phyloP scores from a whole-genome alignment of 2,329 filamentous ascomycete genomes.

The Penicillium psychrosexuale region DNA sequence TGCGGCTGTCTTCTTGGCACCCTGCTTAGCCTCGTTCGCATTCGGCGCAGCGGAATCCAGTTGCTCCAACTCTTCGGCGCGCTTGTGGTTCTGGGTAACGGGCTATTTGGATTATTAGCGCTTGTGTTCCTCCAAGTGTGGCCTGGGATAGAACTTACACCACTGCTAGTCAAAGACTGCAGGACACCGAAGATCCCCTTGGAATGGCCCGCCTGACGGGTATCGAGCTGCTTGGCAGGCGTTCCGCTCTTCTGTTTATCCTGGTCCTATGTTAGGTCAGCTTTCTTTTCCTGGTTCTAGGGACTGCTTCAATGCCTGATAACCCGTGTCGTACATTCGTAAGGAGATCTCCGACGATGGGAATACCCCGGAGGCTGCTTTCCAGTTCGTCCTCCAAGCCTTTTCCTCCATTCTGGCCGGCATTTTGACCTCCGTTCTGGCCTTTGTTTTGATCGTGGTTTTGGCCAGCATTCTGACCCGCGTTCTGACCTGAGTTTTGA shows the following conservation, averaged over 20 bases:
- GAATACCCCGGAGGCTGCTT: slow-evolving; percentile 10
- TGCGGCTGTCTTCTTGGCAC: background rate
- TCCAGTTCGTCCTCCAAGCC: slow-evolving; percentile 1
- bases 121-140: background rate
- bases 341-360: slow-evolving; percentile 14
- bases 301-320: background rate
- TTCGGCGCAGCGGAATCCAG: background rate
- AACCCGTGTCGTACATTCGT: slow-evolving; percentile 2
- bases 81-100: slow-evolving; percentile 8
- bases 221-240: slow-evolving; percentile 1
- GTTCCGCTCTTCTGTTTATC: background rate
- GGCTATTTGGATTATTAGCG: slow-evolving; percentile 2
- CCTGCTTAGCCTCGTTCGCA: background rate
- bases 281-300: background rate
- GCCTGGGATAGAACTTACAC: slow-evolving; percentile 1
- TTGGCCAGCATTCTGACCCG: slow-evolving; percentile 1
- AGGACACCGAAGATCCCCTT: slow-evolving; percentile 10
- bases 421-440: slow-evolving; percentile 4
- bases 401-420: slow-evolving; percentile 1
- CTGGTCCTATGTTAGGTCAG: background rate
- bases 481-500: background rate
- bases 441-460: slow-evolving; percentile 8
- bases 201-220: background rate
- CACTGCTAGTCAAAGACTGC: slow-evolving; percentile 11
- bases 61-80: slow-evolving; percentile 1